phyloP scores from a whole-genome alignment of 148 eudicot genomes.

The Vaccinium darrowii region DNA sequence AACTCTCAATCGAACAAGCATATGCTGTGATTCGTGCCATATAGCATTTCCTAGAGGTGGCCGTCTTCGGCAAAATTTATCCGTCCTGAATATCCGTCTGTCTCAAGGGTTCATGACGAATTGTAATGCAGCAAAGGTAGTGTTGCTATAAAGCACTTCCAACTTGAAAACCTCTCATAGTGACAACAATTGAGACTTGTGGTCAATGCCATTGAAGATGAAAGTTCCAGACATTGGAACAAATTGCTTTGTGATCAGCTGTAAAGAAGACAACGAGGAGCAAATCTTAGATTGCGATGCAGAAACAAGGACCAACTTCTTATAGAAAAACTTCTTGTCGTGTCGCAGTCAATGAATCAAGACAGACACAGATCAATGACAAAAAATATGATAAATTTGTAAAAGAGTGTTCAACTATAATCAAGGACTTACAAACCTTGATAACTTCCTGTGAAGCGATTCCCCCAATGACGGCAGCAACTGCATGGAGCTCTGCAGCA shows the following conservation, averaged over 20 bases:
- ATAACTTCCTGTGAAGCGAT: slow-evolving; percentile 94
- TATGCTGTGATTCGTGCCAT: neutral
- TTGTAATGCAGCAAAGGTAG: neutral
- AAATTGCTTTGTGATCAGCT: slow-evolving; percentile 89
- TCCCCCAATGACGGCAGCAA: slow-evolving; percentile 88
- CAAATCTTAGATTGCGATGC: neutral
- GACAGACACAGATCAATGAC: neutral
- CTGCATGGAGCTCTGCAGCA: slow-evolving; percentile 89
- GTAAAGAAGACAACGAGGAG: slow-evolving; percentile 18
- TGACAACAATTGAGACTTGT: slow-evolving; percentile 76
- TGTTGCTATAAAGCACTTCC: slow-evolving; percentile 10
- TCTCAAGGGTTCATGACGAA: neutral
- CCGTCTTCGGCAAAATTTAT: neutral
- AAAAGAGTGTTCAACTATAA: neutral
- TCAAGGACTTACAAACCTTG: slow-evolving; percentile 48
- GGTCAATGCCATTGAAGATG: slow-evolving; percentile 89
- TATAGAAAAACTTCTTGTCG: neutral
- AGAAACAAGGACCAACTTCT: neutral
- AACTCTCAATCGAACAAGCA: neutral
- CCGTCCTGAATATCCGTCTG: neutral
- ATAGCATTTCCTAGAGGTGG: neutral
- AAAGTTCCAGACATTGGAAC: slow-evolving; percentile 85
- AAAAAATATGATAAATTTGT: neutral
- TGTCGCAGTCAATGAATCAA: neutral
- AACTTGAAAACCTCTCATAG: slow-evolving; percentile 26